Base-by-base conservation (phyloP, 2,329 filamentous ascomycete genomes). In the Aspergillus japonicus region DNA sequence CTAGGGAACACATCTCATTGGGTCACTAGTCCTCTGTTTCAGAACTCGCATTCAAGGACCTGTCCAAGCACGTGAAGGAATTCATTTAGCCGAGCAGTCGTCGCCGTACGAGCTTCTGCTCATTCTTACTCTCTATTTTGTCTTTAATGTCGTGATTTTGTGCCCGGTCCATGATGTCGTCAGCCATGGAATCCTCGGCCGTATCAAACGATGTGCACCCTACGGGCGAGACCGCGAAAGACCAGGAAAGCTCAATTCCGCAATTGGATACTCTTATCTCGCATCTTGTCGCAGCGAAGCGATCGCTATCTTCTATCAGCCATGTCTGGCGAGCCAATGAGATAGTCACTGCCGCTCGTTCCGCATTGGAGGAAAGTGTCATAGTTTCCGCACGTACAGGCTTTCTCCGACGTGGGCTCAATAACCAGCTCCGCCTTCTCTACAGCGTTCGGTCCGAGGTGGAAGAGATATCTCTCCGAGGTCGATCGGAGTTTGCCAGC, bases 311-410 rank as follows among this genome's bases (percentile, higher is more conserved):
- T 16, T 92, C 92, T 11, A 92, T 96, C 73, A 86, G 83, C 47
- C 87, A 90, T 61, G 91, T 97, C 54, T 88, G 91, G 72, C 90
- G 91, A 61, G 93, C 92, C 65, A 93, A 95, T 71, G 90, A 96
- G 70, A 87, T 97, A 58, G 89, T 95, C 49, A 91, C 86, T 21
- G 82, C 85, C 14, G 91, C 92, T 4, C 88, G 92, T 35, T 80
- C 83, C 33, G 85, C 91, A 35, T 82, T 96, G 64, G 91, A 96
- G 71, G 89, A 95, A 66, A 88, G 88, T 51, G 88, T 91, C 56
- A 82, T 93, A 10, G 82, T 96, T 4, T 84, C 84, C 23, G 87
- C 90, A 7, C 83, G 89, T 68, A 86, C 87, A 0, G 81, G 80
- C n/a, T 92, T 91, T 71, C 75, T 93, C 6, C 84, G 83, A 54